Evolutionary conservation across 2,329 filamentous ascomycete species (phyloP).

Genomic region (Trichophyton verrucosum): DNA sequence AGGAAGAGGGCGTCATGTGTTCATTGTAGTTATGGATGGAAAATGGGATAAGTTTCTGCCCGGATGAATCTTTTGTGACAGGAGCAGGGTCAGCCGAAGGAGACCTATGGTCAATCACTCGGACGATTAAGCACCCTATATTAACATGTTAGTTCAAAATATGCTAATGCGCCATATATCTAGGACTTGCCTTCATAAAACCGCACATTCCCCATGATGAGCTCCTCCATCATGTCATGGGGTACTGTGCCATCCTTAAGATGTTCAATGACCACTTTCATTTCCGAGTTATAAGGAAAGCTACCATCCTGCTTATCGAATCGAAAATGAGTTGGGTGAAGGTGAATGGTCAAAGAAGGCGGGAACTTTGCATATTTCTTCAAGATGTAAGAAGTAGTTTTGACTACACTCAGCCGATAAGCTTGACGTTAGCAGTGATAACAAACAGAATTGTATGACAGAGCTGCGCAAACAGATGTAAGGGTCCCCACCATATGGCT

Average conservation of each 20-base stretch:
- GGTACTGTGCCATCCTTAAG: slow-evolving; percentile 65
- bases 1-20: slow-evolving; percentile 80
- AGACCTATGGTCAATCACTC: slow-evolving; percentile 79
- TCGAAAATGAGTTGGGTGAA: slow-evolving; percentile 74
- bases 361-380: slow-evolving; percentile 59
- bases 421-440: background rate
- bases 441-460: background rate
- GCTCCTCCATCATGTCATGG: slow-evolving; percentile 73
- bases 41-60: slow-evolving; percentile 54
- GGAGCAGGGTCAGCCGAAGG: slow-evolving; percentile 47
- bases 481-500: slow-evolving; percentile 34
- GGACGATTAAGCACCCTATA: slow-evolving; percentile 71
- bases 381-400: slow-evolving; percentile 66
- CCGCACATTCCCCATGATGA: slow-evolving; percentile 56
- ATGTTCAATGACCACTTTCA: slow-evolving; percentile 70
- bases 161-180: background rate
- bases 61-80: slow-evolving; percentile 42
- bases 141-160: slow-evolving; percentile 4
- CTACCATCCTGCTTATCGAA: slow-evolving; percentile 92
- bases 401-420: slow-evolving; percentile 43
- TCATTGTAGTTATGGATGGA: slow-evolving; percentile 89
- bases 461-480: background rate
- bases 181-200: slow-evolving; percentile 66
- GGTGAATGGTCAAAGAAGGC: slow-evolving; percentile 75
- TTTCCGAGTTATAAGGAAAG: slow-evolving; percentile 84